These are phyloP conservation scores for Bjerkandera adusta DNA, from an alignment of 1,284 basidiomycete species.

Conservation along the genomic window DNA sequence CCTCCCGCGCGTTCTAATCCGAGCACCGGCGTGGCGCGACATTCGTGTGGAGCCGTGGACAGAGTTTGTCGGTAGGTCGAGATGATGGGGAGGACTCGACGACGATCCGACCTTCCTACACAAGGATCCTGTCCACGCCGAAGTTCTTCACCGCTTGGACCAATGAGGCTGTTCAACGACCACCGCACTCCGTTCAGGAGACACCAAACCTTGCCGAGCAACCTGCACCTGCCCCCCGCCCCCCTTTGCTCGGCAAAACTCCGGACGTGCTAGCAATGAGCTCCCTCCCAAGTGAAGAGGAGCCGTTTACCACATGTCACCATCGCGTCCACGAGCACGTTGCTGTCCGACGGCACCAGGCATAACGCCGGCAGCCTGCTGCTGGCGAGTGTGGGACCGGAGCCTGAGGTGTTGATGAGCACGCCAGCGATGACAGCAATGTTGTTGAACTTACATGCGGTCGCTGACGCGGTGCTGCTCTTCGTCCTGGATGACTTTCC, in stretches of 20 bases:
- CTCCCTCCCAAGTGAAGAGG: constrained; percentile 19
- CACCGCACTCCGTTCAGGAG: constrained; percentile 18
- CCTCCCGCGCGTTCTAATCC: constrained; percentile 10
- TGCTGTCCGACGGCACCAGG: constrained; percentile 64
- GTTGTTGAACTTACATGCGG: constrained; percentile 60
- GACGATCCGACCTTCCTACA: background rate
- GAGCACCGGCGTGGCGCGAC: constrained; percentile 1
- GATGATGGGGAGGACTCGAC: background rate
- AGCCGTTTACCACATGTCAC: constrained; percentile 70
- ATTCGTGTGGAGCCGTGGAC: background rate
- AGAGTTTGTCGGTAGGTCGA: background rate
- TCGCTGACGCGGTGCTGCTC: constrained; percentile 73
- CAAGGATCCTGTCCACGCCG: background rate
- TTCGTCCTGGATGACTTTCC: constrained; percentile 78
- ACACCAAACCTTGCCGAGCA: constrained; percentile 44
- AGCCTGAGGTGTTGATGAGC: constrained; percentile 49
- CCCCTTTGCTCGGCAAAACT: constrained; percentile 57
- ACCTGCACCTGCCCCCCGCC: constrained; percentile 54
- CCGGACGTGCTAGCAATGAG: constrained; percentile 42
- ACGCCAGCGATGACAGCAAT: constrained; percentile 20
- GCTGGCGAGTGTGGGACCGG: constrained; percentile 81
- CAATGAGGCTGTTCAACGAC: constrained; percentile 27
- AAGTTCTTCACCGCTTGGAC: constrained; percentile 1
- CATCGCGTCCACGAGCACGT: constrained; percentile 61
- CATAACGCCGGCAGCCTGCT: constrained; percentile 45